Conservation (phyloP, 179 eudicot species). For the Actinidia polygama region DNA sequence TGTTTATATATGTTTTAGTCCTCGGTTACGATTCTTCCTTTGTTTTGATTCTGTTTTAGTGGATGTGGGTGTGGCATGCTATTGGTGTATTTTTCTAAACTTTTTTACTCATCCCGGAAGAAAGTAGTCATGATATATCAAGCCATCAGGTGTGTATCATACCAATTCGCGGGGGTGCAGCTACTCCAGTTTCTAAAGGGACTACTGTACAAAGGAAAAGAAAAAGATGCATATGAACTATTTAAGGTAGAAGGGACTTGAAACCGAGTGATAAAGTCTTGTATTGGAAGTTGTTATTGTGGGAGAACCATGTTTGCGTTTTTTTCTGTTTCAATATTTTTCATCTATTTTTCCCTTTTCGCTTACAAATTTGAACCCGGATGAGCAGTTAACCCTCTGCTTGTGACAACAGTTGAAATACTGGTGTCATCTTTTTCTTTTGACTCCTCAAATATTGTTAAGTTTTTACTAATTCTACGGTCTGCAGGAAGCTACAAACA, state of each 20-base stretch:
- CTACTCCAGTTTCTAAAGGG: too few relatives aligned
- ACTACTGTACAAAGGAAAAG: too few relatives aligned
- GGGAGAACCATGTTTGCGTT: neutral
- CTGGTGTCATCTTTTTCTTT: neutral
- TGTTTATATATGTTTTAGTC: neutral
- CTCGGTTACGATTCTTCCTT: neutral
- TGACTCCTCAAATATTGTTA: neutral
- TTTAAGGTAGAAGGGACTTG: too few relatives aligned
- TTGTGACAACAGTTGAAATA: neutral
- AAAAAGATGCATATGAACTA: too few relatives aligned
- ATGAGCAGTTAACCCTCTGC: neutral
- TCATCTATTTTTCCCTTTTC: neutral
- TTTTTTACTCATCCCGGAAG: neutral
- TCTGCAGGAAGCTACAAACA: slow-evolving; percentile 84
- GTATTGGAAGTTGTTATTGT: neutral
- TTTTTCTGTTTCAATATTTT: neutral
- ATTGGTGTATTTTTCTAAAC: neutral
- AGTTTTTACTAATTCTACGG: neutral
- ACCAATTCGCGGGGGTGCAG: too few relatives aligned
- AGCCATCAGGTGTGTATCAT: too few relatives aligned
- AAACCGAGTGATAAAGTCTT: too few relatives aligned
- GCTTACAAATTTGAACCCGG: neutral
- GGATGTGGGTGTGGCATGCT: neutral
- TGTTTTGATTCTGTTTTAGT: neutral
- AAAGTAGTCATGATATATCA: neutral